Evolutionary conservation across 208 protist genomes (phyloP), one percentile per base, ranked within the genome.

Genomic region (Blastocrithidia nonstop): DNA sequence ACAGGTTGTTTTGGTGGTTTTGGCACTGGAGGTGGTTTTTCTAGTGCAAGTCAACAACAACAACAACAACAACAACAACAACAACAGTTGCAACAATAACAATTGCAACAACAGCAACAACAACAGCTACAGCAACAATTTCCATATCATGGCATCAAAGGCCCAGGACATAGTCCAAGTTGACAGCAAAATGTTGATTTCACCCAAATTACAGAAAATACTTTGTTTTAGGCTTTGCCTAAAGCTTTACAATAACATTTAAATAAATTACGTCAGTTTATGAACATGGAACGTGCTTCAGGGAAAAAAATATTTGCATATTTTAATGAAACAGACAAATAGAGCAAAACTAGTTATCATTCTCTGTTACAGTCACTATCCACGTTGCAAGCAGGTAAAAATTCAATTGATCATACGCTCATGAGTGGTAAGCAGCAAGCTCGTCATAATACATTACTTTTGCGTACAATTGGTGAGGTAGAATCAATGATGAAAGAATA

Each of bases 211-310:
- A 81, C 53, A 28, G 76, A 83, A 49, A 65, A 74, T 57, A 70
- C 67, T 3, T 26, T 50, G 24, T 86, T 90, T 52, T 66, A 80
- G 33, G 60, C 66, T 7, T 60, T 90, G 1, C 76, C 81, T 19
- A 56, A 51, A 22, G 46, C 61, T 21, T 55, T 90, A 32, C 76
- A 86, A 61, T 61, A 81, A 37, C 76, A 87, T 38, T 47, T 90
- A 19, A 70, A 81, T 40, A 76, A 82, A 33, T 50, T 89, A 31
- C 70, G 67, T 23, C 67, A 60, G 40, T 89, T 89, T 56, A 77
- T 80, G 53, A 50, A 81, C 41, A 50, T 55, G 26, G 80, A 89
- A 47, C 61, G 68, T 20, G 61, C 71, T 8, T 63, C 75, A 8
- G 52, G 56, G 23, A 63, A 65, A 28, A 63, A 58, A 50, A 54